Base-by-base conservation (phyloP, 2,329 filamentous ascomycete species). In the Beauveria pseudobassiana region DNA sequence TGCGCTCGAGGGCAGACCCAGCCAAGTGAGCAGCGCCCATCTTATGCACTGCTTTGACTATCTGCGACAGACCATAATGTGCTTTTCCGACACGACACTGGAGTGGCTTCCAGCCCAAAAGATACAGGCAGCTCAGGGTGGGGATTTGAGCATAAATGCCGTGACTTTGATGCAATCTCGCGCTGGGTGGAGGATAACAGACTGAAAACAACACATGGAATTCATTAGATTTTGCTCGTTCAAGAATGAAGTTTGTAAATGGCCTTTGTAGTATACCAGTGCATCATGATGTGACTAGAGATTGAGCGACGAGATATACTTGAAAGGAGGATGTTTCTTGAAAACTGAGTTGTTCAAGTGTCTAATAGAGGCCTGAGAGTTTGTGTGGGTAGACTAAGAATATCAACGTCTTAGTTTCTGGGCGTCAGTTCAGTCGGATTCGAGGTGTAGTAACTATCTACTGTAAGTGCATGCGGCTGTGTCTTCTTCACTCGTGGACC, bases 31-130 rank as follows among this genome's bases (percentile, higher is more conserved):
- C 30, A 38, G 30, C 30, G 51, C 24, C 74, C 77, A 80, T 68
- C 77, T 80, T 72, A 75, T 76, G 59, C 78, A 80, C 70, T 80
- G 78, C 71, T 77, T 79, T 67, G 75, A 77, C 65, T 80, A 80
- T 67, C 74, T 80, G 69, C 71, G 78, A 12, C 75, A 80, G 67
- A 75, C 75, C 45, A 75, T 80, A 63, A 74, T 79, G 72, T 80
- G 78, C 68, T 74, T 70, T 30, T 74, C 76, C 57, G 78, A 80
- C 63, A 77, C 76, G 63, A 76, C 77, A 1, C 68, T 79, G 51
- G 77, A 80, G 69, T 77, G 77, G 42, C 72, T 74, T 56, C 55
- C 59, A 1, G 59, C 48, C 20, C 61, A 8, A 53, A 20, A 20
- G 50, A 53, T 6, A 61, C 55, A 16, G 53, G 48, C 38, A 64